A percentile compares a stretch with the other conserved stretches of the same genome.
Evolutionary conservation across 768 basidiomycete genomes (phyloP).

Genomic region (Kwoniella shandongensis): DNA sequence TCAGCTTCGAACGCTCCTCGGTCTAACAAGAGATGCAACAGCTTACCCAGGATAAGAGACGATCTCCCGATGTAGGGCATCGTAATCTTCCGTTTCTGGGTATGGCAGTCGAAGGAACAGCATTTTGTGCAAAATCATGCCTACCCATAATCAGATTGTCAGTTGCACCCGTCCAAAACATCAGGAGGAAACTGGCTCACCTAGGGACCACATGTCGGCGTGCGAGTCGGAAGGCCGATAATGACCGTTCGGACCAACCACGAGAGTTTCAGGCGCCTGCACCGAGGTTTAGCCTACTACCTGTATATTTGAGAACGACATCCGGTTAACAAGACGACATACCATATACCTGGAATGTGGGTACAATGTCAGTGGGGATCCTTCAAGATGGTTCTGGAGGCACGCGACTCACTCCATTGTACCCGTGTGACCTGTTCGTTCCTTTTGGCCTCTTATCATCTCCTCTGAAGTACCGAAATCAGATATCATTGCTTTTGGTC

Average conservation of each 20-base stretch:
- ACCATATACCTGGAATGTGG: constrained; percentile 43
- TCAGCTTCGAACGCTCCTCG: neutral
- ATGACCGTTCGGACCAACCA: constrained; percentile 64
- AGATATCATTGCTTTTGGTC: constrained; percentile 89
- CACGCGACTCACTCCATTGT: constrained; percentile 76
- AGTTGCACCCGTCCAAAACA: no score
- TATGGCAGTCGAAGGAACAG: constrained; percentile 89
- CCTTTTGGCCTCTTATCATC: constrained; percentile 69
- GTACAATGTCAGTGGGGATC: neutral
- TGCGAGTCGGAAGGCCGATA: constrained; percentile 77
- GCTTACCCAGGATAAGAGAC: constrained; percentile 69
- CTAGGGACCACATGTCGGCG: constrained; percentile 94
- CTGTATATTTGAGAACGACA: neutral
- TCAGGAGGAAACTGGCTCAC: constrained; percentile 44
- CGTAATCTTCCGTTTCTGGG: constrained; percentile 67
- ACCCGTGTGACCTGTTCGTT: constrained; percentile 89
- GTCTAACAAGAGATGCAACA: neutral
- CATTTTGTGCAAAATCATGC: constrained; percentile 88
- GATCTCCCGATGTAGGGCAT: constrained; percentile 71
- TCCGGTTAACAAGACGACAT: constrained; percentile 11
- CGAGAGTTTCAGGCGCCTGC: constrained; percentile 79
- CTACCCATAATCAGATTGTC: constrained; percentile 13
- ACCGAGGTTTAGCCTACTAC: neutral
- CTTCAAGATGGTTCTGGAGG: neutral
- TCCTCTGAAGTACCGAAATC: constrained; percentile 95